Conservation (phyloP, 768 basidiomycete species). For the Leccinum aurantiacum region DNA sequence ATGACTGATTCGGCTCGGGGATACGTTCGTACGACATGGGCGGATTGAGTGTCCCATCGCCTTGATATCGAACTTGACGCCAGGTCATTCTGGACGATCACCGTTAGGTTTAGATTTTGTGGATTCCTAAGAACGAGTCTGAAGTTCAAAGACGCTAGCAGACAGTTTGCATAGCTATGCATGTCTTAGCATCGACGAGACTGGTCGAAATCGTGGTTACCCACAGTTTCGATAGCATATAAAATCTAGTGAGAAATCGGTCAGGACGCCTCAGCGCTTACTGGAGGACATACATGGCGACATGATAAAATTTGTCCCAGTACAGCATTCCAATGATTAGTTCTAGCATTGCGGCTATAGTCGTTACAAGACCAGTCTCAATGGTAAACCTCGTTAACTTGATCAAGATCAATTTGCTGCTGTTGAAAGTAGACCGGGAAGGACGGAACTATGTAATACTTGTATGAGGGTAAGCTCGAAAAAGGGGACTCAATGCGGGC, state of each 20-base stretch:
- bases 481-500: not conserved
- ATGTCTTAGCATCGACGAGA: not conserved
- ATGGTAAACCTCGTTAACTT: conserved; percentile 23
- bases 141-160: conserved; percentile 9
- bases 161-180: conserved; percentile 14
- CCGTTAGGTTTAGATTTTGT: not conserved
- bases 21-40: not conserved
- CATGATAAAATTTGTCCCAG: conserved; percentile 6
- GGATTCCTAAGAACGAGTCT: not conserved
- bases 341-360: conserved; percentile 19
- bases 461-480: not conserved
- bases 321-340: conserved; percentile 15
- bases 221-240: conserved; percentile 7
- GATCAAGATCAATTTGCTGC: conserved; percentile 2
- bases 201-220: not conserved
- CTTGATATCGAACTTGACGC: too few relatives aligned
- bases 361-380: conserved; percentile 27
- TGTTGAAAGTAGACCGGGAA: conserved; percentile 6
- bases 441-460: conserved; percentile 12
- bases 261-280: not conserved
- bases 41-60: not conserved
- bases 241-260: not conserved
- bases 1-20: not conserved
- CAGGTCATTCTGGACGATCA: not conserved
- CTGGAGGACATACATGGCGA: conserved; percentile 18